Evolutionary conservation across 169 alveolate genomes (phyloP).

Genomic region (Neospora caninum): DNA sequence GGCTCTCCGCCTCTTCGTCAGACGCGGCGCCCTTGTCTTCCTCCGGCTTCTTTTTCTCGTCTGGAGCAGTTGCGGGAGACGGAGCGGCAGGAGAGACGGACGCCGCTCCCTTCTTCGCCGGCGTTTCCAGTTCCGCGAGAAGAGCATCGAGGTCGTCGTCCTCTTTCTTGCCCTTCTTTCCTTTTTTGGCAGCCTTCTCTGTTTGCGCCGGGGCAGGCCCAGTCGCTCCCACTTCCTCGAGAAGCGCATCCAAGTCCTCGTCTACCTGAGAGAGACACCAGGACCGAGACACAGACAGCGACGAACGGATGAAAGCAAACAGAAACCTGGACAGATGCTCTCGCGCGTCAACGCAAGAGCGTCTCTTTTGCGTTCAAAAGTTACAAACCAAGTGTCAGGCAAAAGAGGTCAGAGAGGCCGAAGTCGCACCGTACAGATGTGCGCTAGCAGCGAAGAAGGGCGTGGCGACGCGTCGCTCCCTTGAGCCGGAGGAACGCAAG

Average conservation of each 20-base stretch:
- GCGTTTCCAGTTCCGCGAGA: background rate
- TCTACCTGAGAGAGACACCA: too few species aligned
- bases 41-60: background rate
- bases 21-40: background rate
- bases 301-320: too few species aligned
- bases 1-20: background rate
- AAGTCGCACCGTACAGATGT: too few species aligned
- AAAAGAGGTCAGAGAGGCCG: too few species aligned
- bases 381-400: too few species aligned
- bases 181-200: background rate
- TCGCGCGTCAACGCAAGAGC: too few species aligned
- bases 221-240: background rate
- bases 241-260: conserved; percentile 41
- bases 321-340: too few species aligned
- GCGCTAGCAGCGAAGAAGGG: too few species aligned
- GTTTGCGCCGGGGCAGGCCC: background rate
- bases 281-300: too few species aligned
- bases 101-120: background rate
- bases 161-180: background rate
- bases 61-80: background rate
- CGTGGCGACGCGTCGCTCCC: too few species aligned
- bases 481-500: too few species aligned
- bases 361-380: too few species aligned
- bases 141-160: conserved; percentile 9
- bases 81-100: background rate